These are phyloP conservation scores for Euclidium syriacum DNA, from an alignment of 345 rosid species.

Conservation along the genomic window DNA sequence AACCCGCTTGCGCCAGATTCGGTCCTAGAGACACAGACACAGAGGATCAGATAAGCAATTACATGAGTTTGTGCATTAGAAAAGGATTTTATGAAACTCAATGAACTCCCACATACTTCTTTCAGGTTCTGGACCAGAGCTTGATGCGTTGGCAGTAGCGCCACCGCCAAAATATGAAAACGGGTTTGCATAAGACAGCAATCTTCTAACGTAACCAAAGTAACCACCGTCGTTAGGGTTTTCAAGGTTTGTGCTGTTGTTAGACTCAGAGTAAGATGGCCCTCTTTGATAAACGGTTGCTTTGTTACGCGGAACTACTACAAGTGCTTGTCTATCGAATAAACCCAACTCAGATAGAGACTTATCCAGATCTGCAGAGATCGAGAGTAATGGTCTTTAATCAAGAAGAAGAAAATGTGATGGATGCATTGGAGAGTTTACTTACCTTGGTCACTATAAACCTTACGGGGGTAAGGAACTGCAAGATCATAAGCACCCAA, in stretches of 20 bases:
- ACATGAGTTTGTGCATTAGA: background rate
- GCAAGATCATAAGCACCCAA: slow-evolving; percentile 68
- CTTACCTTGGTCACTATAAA: slow-evolving; percentile 75
- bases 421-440: background rate
- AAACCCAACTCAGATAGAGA: slow-evolving; percentile 68
- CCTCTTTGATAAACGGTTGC: slow-evolving; percentile 35
- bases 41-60: slow-evolving; percentile 6
- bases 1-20: slow-evolving; percentile 30
- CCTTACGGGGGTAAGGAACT: slow-evolving; percentile 82
- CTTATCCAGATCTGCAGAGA: slow-evolving; percentile 59
- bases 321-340: slow-evolving; percentile 74
- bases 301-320: slow-evolving; percentile 59
- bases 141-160: slow-evolving; percentile 36
- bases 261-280: slow-evolving; percentile 33
- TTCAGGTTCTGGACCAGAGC: slow-evolving; percentile 41
- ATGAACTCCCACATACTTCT: slow-evolving; percentile 40
- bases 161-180: slow-evolving; percentile 65
- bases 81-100: slow-evolving; percentile 26
- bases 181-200: slow-evolving; percentile 68
- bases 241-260: slow-evolving; percentile 28
- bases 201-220: slow-evolving; percentile 45
- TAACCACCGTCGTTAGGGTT: slow-evolving; percentile 52
- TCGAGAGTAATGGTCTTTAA: background rate
- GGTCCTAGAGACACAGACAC: slow-evolving; percentile 37
- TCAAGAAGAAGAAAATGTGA: background rate